Evolutionary conservation across 2,329 filamentous ascomycete species (phyloP).

Genomic region (Lasiodiplodia sp.): DNA sequence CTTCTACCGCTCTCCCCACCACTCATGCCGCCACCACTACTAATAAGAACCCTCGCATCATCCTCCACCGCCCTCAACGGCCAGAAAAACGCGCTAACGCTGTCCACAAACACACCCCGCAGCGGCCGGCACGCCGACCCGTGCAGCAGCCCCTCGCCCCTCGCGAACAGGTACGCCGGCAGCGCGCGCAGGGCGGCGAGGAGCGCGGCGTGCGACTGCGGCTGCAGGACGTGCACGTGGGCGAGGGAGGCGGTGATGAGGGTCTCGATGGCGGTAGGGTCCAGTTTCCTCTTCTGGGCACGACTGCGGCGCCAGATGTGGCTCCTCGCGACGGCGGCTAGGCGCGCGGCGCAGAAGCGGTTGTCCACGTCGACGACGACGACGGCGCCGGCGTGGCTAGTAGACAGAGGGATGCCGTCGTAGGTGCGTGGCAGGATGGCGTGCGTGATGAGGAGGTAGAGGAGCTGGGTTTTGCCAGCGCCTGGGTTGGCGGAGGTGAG

Average conservation of each 20-base stretch:
- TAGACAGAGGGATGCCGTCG: slow-evolving; percentile 41
- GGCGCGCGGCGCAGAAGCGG: slow-evolving; percentile 59
- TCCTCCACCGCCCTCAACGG: slow-evolving; percentile 52
- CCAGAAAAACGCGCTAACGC: slow-evolving; percentile 64
- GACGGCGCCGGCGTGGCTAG: slow-evolving; percentile 58
- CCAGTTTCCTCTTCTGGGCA: not conserved
- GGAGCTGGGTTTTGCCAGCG: slow-evolving; percentile 65
- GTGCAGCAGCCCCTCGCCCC: slow-evolving; percentile 42
- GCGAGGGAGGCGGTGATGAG: slow-evolving; percentile 52
- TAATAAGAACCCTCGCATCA: slow-evolving; percentile 3
- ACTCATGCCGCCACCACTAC: slow-evolving; percentile 1
- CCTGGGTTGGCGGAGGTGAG: slow-evolving; percentile 59
- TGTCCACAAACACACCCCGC: slow-evolving; percentile 62
- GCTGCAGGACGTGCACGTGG: slow-evolving; percentile 67
- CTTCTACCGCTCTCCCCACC: not conserved
- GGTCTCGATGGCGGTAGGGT: slow-evolving; percentile 31
- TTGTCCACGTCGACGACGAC: slow-evolving; percentile 64
- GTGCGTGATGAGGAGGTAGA: slow-evolving; percentile 62
- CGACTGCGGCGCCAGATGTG: slow-evolving; percentile 33
- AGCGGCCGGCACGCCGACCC: slow-evolving; percentile 55
- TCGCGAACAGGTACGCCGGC: slow-evolving; percentile 57
- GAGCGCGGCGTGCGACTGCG: slow-evolving; percentile 59
- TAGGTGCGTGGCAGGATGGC: slow-evolving; percentile 57
- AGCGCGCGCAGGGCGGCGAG: slow-evolving; percentile 58
- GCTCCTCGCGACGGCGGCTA: slow-evolving; percentile 49